These are phyloP conservation scores for Nymphaea colorata DNA, from an alignment of 164 flowering plant species.

Conservation along the genomic window DNA sequence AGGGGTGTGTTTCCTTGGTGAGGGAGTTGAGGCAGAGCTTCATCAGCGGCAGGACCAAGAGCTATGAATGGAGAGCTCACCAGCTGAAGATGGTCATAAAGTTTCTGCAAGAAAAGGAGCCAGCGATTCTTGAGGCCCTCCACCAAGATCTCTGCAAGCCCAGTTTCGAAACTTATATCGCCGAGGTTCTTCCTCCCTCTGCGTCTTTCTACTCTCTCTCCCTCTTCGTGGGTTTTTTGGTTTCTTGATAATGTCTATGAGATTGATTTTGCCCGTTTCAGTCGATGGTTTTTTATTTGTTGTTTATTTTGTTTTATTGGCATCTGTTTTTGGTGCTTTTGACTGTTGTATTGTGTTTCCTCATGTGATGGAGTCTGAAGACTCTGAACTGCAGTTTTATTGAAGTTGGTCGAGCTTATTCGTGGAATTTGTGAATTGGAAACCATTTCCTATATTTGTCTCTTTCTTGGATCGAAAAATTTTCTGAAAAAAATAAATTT, in stretches of 20 bases:
- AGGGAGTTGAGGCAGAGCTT: slow-evolving; percentile 7
- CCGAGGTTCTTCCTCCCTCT: slow-evolving; percentile 5
- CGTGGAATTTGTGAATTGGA: too few relatives aligned
- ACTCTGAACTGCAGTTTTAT: too few relatives aligned
- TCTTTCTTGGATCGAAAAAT: too few relatives aligned
- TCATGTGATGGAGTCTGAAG: background rate
- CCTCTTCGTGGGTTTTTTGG: background rate
- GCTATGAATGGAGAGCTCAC: slow-evolving; percentile 9
- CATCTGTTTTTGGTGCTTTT: background rate
- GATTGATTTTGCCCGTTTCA: background rate
- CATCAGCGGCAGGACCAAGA: slow-evolving; percentile 6
- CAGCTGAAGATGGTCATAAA: slow-evolving; percentile 6
- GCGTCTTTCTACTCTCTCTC: background rate
- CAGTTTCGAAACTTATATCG: slow-evolving; percentile 4
- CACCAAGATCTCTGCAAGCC: slow-evolving; percentile 9
- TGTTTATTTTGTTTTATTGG: background rate
- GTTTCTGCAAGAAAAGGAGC: slow-evolving; percentile 2
- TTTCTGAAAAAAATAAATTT: too few relatives aligned
- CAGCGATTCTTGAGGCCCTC: slow-evolving; percentile 7
- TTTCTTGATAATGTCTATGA: background rate
- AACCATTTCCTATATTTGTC: too few relatives aligned
- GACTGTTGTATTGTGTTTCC: background rate
- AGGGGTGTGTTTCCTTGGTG: background rate
- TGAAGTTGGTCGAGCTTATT: too few relatives aligned
- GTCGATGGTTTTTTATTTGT: too few relatives aligned